Conservation (phyloP, 768 basidiomycete species). For the Suillus plorans region DNA sequence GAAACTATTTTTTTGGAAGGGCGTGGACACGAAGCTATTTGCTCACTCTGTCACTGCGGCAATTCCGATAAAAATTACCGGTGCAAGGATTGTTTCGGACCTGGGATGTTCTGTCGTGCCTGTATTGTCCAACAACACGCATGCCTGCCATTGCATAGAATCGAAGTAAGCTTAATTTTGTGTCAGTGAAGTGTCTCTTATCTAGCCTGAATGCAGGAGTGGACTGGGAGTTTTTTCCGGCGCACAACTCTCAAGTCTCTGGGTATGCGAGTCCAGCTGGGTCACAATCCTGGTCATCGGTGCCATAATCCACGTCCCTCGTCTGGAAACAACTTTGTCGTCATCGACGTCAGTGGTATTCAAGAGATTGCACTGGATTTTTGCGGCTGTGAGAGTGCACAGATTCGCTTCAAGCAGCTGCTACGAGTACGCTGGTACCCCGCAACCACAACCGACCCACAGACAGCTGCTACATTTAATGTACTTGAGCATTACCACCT, state of each 20-base stretch:
- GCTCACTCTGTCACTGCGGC: background rate
- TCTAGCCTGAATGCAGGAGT: constrained; percentile 12
- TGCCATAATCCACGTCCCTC: constrained; percentile 4
- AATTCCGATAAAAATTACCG: background rate
- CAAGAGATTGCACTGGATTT: constrained; percentile 20
- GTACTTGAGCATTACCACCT: constrained; percentile 32
- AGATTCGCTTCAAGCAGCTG: constrained; percentile 25
- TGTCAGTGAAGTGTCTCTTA: background rate
- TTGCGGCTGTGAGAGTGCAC: constrained; percentile 18
- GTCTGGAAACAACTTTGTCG: constrained; percentile 10
- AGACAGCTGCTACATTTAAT: constrained; percentile 31
- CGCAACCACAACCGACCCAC: constrained; percentile 25
- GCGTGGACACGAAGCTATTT: background rate
- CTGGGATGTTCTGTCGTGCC: constrained; percentile 4
- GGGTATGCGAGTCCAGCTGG: constrained; percentile 22
- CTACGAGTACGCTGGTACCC: constrained; percentile 32
- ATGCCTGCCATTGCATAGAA: constrained; percentile 14
- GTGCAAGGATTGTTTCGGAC: constrained; percentile 14
- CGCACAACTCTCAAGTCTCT: constrained; percentile 12
- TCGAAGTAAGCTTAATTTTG: constrained; percentile 12
- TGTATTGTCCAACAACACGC: constrained; percentile 10
- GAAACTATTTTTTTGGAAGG: constrained; percentile 10
- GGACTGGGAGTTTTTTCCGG: constrained; percentile 16
- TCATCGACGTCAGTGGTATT: constrained; percentile 17
- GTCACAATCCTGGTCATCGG: constrained; percentile 13